Base-by-base conservation (phyloP, 1,284 basidiomycete species). In the Sporisorium reilianum region DNA sequence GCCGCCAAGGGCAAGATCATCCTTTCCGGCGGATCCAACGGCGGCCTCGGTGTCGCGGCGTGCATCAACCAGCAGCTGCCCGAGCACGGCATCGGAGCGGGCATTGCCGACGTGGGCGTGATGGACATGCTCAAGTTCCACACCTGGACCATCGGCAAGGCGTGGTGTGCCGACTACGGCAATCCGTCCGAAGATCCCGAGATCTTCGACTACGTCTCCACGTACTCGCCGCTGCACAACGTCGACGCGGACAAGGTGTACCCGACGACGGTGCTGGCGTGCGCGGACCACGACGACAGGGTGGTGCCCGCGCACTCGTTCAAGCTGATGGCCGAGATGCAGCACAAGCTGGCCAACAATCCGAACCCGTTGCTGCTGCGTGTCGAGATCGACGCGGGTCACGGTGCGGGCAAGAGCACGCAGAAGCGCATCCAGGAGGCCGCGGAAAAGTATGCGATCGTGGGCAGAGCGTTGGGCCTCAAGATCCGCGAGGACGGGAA, bases 161-260 rank as follows among this genome's bases (percentile, higher is more conserved):
- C 91, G 1, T 95, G 93, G 93, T 89, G 87, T 2, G 89, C 90
- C 22, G 93, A 94, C 84, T 94, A 91, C 77, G 93, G 93, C n/a
- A 87, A 93, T 80, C 91, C 93, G 5, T 89, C 91, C 25, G 79
- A 80, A 28, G 80, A 81, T 46, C 72, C 78, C 0, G 64, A 64
- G 42, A 71, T 77, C 49, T 80, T 84, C 48, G 83, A 84, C 64
- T 81, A 83, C 58, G 71, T 78, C 44, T 72, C 71, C 56, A 64
- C 55, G 22, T 82, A 81, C 62, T 82, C 80, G 51, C 81, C 80
- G 20, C 66, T 84, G 56, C 82, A 84, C 74, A 83, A 82, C 22
- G 80, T 83, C 11, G 59, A 77, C 22, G 44, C 40, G 2, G 58
- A 53, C 54, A 83, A 82, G 71, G 59, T 67, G 14, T 84, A 84